Conservation (phyloP, 768 basidiomycete genomes). For the Leccinum rimulosum region DNA sequence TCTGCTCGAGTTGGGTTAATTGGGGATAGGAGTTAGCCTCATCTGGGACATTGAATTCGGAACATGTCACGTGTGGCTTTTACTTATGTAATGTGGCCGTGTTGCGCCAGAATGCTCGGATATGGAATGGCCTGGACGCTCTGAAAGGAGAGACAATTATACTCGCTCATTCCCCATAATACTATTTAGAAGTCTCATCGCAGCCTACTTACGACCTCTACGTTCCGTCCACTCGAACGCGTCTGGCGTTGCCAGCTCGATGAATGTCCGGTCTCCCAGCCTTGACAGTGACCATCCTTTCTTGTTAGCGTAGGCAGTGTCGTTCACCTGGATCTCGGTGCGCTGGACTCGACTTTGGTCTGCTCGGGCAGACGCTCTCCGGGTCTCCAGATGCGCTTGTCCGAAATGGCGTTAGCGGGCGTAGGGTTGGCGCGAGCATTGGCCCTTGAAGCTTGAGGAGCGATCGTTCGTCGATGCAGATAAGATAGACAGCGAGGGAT, state of each 20-base stretch:
- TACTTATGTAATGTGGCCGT: no score
- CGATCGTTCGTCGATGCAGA: no score
- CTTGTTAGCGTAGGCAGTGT: conserved; percentile 69
- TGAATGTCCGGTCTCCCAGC: conserved; percentile 53
- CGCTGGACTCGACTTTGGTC: conserved; percentile 11
- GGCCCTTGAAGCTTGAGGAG: neutral
- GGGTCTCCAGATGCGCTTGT: conserved; percentile 80
- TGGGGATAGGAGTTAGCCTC: no score
- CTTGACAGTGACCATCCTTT: conserved; percentile 69
- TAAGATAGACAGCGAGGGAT: no score
- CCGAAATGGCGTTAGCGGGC: conserved; percentile 19
- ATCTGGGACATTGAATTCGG: no score
- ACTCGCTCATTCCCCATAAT: no score
- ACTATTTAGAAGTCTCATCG: no score
- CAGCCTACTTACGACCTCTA: conserved; percentile 48
- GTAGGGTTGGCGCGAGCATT: neutral
- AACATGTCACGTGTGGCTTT: no score
- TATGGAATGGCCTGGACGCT: no score
- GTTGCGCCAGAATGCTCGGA: no score
- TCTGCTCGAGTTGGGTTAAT: no score
- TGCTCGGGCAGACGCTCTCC: conserved; percentile 33
- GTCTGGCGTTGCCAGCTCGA: conserved; percentile 82
- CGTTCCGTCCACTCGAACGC: conserved; percentile 52
- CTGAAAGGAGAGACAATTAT: no score
- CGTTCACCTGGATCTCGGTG: conserved; percentile 52